These are phyloP conservation scores for Pseudomonodictys pantanalensis DNA, from an alignment of 495 filamentous ascomycete species.

Conservation along the genomic window DNA sequence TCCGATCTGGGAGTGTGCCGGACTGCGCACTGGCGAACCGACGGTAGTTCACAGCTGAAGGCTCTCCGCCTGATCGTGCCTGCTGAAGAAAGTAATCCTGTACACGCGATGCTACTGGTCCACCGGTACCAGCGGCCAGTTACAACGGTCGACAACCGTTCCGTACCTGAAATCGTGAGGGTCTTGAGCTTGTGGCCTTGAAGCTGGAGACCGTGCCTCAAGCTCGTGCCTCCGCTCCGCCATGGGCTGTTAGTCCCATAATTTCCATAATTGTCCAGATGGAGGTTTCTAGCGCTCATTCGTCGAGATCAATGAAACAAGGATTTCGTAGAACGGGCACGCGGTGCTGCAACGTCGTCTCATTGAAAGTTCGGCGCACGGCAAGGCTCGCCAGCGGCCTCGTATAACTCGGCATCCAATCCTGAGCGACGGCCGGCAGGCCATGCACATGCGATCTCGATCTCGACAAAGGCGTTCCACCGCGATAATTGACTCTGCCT, in stretches of 20 bases:
- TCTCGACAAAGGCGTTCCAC: neutral
- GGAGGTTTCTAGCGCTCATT: conserved; percentile 3
- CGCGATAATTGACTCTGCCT: conserved; percentile 25
- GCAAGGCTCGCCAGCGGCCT: neutral
- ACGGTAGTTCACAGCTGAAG: neutral
- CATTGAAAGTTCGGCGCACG: neutral
- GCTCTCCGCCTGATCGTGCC: neutral
- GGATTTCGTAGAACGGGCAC: conserved; percentile 2
- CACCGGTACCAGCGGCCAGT: neutral
- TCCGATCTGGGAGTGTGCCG: conserved; percentile 1
- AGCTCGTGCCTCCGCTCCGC: neutral
- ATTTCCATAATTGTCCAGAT: neutral
- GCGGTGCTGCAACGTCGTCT: conserved; percentile 12
- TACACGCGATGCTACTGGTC: conserved; percentile 11
- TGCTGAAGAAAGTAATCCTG: neutral
- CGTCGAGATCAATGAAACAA: neutral
- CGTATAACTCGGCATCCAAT: too few relatives aligned
- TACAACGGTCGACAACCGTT: neutral
- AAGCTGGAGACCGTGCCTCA: neutral
- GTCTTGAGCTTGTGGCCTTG: neutral
- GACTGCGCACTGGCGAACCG: neutral
- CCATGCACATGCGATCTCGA: too few relatives aligned
- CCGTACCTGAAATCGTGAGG: neutral
- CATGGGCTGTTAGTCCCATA: conserved; percentile 9
- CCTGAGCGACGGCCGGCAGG: too few relatives aligned